Conservation (phyloP, 108 stramenopile species). For the Nannochloropsis granulata region DNA sequence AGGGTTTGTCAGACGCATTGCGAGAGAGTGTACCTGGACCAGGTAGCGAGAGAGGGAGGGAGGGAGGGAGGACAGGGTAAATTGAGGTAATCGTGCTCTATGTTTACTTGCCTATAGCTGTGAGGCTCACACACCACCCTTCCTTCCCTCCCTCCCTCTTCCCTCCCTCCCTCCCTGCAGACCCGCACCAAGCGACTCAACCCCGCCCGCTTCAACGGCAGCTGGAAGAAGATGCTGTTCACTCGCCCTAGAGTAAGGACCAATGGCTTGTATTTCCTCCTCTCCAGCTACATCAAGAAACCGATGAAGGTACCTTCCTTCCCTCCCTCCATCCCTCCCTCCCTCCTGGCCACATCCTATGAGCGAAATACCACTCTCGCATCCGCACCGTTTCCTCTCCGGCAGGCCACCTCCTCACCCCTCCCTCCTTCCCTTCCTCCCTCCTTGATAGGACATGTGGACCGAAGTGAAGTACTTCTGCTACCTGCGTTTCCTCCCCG, state of each 20-base stretch:
- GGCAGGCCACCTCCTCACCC: too few relatives aligned
- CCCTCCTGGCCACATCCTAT: too few relatives aligned
- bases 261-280: background rate
- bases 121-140: background rate
- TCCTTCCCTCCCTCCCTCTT: background rate
- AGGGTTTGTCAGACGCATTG: background rate
- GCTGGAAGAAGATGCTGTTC: background rate
- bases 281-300: background rate
- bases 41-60: background rate
- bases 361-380: background rate
- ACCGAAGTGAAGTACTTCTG: background rate
- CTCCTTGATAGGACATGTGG: background rate
- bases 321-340: background rate
- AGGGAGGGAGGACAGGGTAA: background rate
- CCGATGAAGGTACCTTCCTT: background rate
- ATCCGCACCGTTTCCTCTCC: too few relatives aligned
- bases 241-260: background rate
- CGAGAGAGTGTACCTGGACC: background rate
- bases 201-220: background rate
- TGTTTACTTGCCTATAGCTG: too few relatives aligned
- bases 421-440: background rate
- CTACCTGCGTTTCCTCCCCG: background rate
- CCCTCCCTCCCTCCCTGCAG: background rate
- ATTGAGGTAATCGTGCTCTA: too few relatives aligned
- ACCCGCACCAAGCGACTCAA: background rate